Conservation (phyloP, 1,284 basidiomycete genomes). For the Cutaneotrichosporon cyanovorans region DNA sequence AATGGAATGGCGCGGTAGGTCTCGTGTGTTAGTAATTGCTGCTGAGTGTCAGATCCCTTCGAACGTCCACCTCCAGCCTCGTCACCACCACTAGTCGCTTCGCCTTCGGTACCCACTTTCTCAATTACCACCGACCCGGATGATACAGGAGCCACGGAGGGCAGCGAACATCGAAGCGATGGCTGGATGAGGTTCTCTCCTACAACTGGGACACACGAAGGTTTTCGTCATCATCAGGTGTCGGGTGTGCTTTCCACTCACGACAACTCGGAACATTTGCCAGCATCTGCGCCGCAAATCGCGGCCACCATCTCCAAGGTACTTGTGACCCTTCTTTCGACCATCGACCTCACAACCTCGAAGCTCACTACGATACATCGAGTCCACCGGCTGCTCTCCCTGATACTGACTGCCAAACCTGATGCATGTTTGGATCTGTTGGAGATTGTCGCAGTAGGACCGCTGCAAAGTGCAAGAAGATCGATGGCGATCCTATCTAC, state of each 20-base stretch:
- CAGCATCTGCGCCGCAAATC: constrained; percentile 11
- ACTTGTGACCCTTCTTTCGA: constrained; percentile 26
- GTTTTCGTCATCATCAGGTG: constrained; percentile 10
- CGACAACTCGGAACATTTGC: not conserved
- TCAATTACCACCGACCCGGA: constrained; percentile 14
- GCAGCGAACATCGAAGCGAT: not conserved
- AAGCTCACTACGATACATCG: constrained; percentile 48
- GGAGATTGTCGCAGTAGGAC: constrained; percentile 61
- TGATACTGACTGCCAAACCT: constrained; percentile 56
- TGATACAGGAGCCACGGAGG: not conserved
- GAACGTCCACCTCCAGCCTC: not conserved
- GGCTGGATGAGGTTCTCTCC: constrained; percentile 34
- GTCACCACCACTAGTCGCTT: not conserved
- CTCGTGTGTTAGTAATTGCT: not conserved
- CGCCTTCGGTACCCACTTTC: constrained; percentile 13
- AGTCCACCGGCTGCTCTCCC: constrained; percentile 54
- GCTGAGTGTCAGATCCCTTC: constrained; percentile 8
- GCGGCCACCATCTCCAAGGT: constrained; percentile 27
- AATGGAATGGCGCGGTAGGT: constrained; percentile 8
- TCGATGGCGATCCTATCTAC: constrained; percentile 55
- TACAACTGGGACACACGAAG: constrained; percentile 15
- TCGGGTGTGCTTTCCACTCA: constrained; percentile 25
- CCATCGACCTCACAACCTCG: constrained; percentile 21
- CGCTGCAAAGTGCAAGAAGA: constrained; percentile 50
- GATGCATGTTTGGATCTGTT: constrained; percentile 64